Conservation (phyloP, 2,329 filamentous ascomycete species). For the Ophiostoma sp. region DNA sequence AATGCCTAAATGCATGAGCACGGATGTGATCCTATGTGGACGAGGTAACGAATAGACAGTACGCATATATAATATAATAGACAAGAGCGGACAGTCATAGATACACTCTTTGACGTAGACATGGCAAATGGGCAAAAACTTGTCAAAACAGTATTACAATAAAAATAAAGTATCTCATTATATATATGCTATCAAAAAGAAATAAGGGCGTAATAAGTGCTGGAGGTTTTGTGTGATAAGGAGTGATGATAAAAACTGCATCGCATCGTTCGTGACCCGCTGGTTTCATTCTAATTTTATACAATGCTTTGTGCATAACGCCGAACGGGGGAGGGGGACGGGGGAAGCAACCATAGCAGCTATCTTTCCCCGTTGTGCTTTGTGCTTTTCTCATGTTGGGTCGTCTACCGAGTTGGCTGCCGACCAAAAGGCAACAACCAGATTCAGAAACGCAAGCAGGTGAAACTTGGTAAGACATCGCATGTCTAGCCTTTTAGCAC, state of each 20-base stretch:
- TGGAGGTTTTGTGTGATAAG: not conserved
- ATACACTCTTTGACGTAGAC: too few species aligned
- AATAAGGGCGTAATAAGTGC: not conserved
- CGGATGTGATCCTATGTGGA: not conserved
- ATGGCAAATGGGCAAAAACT: not conserved
- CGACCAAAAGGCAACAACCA: not conserved
- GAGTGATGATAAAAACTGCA: not conserved
- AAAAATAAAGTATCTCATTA: constrained; percentile 5
- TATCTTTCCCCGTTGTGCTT: not conserved
- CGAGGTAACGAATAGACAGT: not conserved
- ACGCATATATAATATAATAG: not conserved
- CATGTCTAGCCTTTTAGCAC: constrained; percentile 42
- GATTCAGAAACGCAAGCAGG: not conserved
- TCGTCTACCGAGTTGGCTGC: not conserved
- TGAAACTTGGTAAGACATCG: not conserved
- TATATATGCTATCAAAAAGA: constrained; percentile 15
- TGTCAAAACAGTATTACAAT: constrained; percentile 14
- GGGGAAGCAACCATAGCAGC: not conserved
- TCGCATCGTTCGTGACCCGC: not conserved
- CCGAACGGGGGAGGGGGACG: not conserved
- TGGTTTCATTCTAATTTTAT: constrained; percentile 18
- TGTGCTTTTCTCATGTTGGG: not conserved
- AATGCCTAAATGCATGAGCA: constrained; percentile 11
- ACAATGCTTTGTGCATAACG: constrained; percentile 23
- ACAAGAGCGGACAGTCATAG: not conserved